A percentile compares a stretch with the other conserved stretches of the same genome.
Conservation (phyloP, 2,329 filamentous ascomycete genomes). For the Aspergillus uvarum region DNA sequence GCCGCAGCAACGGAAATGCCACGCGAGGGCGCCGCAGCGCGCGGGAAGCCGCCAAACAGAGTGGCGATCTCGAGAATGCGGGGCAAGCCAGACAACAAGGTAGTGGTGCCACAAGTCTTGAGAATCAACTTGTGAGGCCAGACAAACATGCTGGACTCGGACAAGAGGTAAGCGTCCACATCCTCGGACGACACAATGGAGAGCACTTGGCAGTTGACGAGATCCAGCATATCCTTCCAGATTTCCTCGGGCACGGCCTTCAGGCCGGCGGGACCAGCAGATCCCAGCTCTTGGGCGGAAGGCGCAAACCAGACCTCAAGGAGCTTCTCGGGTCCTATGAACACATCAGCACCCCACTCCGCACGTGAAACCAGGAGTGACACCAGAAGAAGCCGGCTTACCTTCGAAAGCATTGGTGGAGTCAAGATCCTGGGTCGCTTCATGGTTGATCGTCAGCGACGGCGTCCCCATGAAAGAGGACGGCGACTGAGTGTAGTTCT, state of each 20-base stretch:
- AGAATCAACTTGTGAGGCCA: constrained; percentile 99
- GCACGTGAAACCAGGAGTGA: not conserved
- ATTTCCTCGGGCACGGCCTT: constrained; percentile 80
- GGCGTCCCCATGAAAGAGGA: constrained; percentile 75
- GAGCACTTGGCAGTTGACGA: constrained; percentile 97
- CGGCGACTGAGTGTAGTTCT: constrained; percentile 78
- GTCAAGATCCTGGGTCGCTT: constrained; percentile 88
- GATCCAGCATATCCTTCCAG: constrained; percentile 96
- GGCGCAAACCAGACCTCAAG: constrained; percentile 98
- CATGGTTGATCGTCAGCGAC: constrained; percentile 93
- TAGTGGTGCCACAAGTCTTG: constrained; percentile 98
- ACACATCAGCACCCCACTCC: constrained; percentile 25
- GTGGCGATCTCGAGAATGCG: constrained; percentile 92
- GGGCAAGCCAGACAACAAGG: constrained; percentile 81
- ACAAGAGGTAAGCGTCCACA: constrained; percentile 93
- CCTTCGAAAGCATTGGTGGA: constrained; percentile 96
- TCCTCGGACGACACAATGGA: constrained; percentile 91
- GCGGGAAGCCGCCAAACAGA: constrained; percentile 82
- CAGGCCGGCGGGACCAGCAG: constrained; percentile 71
- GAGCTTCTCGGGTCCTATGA: constrained; percentile 84
- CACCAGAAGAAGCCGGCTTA: constrained; percentile 34
- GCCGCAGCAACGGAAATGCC: constrained; percentile 75
- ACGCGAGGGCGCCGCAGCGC: constrained; percentile 65
- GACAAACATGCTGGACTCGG: constrained; percentile 99
- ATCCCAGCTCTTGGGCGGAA: constrained; percentile 66